Base-by-base conservation (phyloP, 495 filamentous ascomycete species). In the Annulohypoxylon stygium region DNA sequence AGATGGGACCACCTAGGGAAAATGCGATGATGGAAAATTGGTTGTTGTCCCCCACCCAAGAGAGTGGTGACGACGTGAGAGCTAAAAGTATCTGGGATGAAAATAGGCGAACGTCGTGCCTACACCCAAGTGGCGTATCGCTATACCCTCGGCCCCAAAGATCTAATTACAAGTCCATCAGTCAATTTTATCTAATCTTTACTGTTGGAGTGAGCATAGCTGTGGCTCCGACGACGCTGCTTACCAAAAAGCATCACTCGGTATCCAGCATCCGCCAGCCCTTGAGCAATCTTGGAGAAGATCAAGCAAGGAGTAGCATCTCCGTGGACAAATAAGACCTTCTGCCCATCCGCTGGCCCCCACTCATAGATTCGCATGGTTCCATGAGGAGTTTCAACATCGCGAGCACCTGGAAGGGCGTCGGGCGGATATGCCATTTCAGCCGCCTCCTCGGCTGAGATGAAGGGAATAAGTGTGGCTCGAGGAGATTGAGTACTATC, bases 131-230 rank as follows among this genome's bases (percentile, higher is more conserved):
- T 0, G 93, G 92, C 3, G 86, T 85, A 74, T 92, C 90, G 4
- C 90, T 91, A 74, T 90, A 95, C 66, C 93, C 93, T 74, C 93
- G 86, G 30, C 92, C 92, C 76, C 90, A 95, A n/a, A 93, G 89
- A 76, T 91, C 88, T 60, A 75, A 10, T 51, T n/a, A 53, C 55
- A 4, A 36, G 57, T 33, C 41, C 10, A 16, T 39, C 43, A 7
- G 55, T 61, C 1, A 61, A 36, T 61, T 48, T 48, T 11, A 25
- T 14, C 34, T 43, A 2, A 20, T 37, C 18, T 55, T 47, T 25
- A 25, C 30, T 39, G 33, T 34, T 48, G 41, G 33, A 47, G 61
- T 34, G 5, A 37, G 16, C 43, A 14, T 39, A 18, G 39, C 7
- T 41, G 30, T 43, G 39, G 39, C 20, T n/a, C 20, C 25, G 25